phyloP scores from a whole-genome alignment of 495 filamentous ascomycete genomes.

The Niebla homalea region DNA sequence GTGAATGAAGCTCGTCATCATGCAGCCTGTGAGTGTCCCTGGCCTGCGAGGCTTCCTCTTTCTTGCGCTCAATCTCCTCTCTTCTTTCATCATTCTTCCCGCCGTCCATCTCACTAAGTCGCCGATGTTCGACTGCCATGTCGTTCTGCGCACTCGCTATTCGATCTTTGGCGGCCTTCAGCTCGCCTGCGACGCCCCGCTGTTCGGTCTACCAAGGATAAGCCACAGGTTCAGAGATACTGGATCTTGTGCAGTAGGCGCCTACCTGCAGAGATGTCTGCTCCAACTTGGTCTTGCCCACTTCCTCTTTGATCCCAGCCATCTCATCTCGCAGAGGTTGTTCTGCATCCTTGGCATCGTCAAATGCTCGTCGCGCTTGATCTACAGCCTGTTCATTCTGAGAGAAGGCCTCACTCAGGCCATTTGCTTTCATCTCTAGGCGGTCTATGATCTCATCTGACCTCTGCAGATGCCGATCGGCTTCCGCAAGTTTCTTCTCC shows the following conservation, averaged over 20 bases:
- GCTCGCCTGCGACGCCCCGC: conserved; percentile 33
- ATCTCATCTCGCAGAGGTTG: conserved; percentile 32
- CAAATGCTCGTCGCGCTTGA: conserved; percentile 40
- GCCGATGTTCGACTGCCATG: conserved; percentile 33
- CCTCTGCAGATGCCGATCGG: conserved; percentile 23
- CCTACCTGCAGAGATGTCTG: conserved; percentile 35
- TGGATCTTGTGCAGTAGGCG: background rate
- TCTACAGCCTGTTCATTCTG: conserved; percentile 34
- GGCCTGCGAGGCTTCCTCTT: conserved; percentile 22
- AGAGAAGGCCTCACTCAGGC: conserved; percentile 30
- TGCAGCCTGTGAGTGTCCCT: conserved; percentile 23
- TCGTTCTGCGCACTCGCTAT: conserved; percentile 29
- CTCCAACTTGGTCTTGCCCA: conserved; percentile 29
- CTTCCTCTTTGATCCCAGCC: conserved; percentile 25
- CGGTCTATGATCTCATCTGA: conserved; percentile 28
- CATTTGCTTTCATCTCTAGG: conserved; percentile 27
- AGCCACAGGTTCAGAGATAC: conserved; percentile 1
- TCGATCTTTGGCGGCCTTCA: conserved; percentile 30
- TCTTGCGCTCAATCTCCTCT: conserved; percentile 32
- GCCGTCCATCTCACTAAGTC: conserved; percentile 38
- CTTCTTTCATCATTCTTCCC: conserved; percentile 38
- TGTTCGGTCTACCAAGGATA: conserved; percentile 32
- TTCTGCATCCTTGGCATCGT: conserved; percentile 35
- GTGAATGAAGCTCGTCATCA: conserved; percentile 11
- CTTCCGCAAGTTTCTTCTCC: conserved; percentile 31